phyloP scores from a whole-genome alignment of 129 eudicot genomes.

The Ambrosia trifida region DNA sequence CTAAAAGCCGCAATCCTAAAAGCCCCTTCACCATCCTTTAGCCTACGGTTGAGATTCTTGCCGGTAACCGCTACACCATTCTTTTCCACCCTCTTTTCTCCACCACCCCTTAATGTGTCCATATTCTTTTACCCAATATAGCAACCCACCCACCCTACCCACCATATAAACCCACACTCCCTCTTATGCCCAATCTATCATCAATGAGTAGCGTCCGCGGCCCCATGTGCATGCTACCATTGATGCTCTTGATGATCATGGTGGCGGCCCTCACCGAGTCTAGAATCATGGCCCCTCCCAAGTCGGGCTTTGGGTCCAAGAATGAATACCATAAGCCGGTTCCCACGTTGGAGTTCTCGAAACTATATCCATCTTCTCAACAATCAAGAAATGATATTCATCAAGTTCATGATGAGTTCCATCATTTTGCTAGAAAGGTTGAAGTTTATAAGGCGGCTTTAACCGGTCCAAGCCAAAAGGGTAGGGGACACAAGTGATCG shows the following conservation, averaged over 20 bases:
- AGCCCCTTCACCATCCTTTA: conserved; percentile 31
- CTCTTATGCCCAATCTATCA: conserved; percentile 28
- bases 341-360: conserved; percentile 25
- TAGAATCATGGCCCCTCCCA: conserved; percentile 29
- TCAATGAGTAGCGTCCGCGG: conserved; percentile 35
- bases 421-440: conserved; percentile 13
- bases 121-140: conserved; percentile 37
- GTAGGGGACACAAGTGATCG: conserved; percentile 43
- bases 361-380: conserved; percentile 5
- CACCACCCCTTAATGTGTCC: conserved; percentile 39
- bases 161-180: conserved; percentile 23
- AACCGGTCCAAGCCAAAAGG: conserved; percentile 45
- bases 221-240: conserved; percentile 23
- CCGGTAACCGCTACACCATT: conserved; percentile 37
- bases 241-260: conserved; percentile 31
- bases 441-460: conserved; percentile 34
- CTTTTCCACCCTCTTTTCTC: conserved; percentile 40
- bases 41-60: conserved; percentile 44
- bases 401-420: conserved; percentile 17
- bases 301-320: conserved; percentile 25
- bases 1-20: conserved; percentile 29
- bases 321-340: conserved; percentile 20
- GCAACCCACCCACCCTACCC: conserved; percentile 16
- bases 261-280: conserved; percentile 28
- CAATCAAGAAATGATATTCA: conserved; percentile 24